These are phyloP conservation scores for Verbena officinalis DNA, from an alignment of 257 asterid species.

Conservation along the genomic window DNA sequence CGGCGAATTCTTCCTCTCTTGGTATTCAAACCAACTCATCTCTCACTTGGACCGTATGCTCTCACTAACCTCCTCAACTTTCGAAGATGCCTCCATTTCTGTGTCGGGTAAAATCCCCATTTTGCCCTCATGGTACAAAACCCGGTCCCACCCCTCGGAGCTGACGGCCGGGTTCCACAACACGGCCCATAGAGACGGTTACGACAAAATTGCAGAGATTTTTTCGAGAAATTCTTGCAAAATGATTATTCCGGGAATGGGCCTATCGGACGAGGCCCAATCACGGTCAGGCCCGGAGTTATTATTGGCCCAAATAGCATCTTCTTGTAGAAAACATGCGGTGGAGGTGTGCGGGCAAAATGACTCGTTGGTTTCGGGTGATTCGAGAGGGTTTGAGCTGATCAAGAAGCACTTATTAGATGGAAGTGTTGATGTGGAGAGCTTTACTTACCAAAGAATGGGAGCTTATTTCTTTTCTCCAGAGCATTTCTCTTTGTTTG, in stretches of 20 bases:
- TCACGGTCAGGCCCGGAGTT: conserved; percentile 49
- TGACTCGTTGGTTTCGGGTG: conserved; percentile 38
- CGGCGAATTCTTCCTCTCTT: conserved; percentile 61
- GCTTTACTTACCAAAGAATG: conserved; percentile 61
- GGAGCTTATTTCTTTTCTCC: conserved; percentile 71
- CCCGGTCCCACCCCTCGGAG: conserved; percentile 63
- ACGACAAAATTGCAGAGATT: conserved; percentile 37
- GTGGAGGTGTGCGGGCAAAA: conserved; percentile 52
- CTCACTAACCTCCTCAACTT: conserved; percentile 49
- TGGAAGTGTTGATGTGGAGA: conserved; percentile 32
- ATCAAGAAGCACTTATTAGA: conserved; percentile 42
- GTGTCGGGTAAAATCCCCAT: conserved; percentile 54
- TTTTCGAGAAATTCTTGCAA: conserved; percentile 49
- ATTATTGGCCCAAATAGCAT: conserved; percentile 43
- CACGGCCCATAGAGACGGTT: conserved; percentile 52
- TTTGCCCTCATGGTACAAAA: conserved; percentile 43
- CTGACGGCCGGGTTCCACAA: conserved; percentile 52
- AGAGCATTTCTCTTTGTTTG: conserved; percentile 48
- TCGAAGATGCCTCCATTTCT: conserved; percentile 35
- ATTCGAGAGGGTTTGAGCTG: conserved; percentile 41
- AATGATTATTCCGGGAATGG: conserved; percentile 59
- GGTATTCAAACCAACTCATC: conserved; percentile 50
- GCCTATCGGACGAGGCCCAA: conserved; percentile 40
- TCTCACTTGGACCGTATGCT: conserved; percentile 51
- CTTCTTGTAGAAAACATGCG: conserved; percentile 46